Evolutionary conservation across 164 flowering plant genomes (phyloP).

Genomic region (Vitis labrusca): DNA sequence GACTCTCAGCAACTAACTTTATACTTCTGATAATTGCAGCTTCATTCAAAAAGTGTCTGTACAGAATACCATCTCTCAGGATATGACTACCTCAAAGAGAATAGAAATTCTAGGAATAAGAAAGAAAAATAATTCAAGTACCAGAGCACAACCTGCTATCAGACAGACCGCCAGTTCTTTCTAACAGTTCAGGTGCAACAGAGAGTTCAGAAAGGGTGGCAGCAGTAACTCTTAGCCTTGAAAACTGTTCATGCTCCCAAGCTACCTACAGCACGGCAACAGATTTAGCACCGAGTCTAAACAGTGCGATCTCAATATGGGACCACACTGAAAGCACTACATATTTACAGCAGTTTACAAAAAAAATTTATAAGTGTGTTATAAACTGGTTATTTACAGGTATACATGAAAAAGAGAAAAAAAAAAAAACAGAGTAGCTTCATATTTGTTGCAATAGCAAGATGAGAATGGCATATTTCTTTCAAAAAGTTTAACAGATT

Average conservation of each 20-base stretch:
- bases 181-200: constrained; percentile 72
- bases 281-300: constrained; percentile 18
- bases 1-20: constrained; percentile 91
- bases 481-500: no score
- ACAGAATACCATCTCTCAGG: constrained; percentile 17
- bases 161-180: constrained; percentile 73
- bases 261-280: constrained; percentile 78
- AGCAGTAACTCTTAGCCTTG: constrained; percentile 88
- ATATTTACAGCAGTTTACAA: not conserved
- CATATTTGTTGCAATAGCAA: no score
- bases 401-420: not conserved
- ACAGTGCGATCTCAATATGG: not conserved
- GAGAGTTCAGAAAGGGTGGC: constrained; percentile 86
- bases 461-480: no score
- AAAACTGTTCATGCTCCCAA: constrained; percentile 99
- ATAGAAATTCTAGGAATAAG: constrained; percentile 2
- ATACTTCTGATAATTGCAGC: constrained; percentile 58
- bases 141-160: constrained; percentile 66
- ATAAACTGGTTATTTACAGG: not conserved
- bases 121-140: not conserved
- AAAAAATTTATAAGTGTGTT: no score
- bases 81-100: constrained; percentile 7
- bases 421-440: no score
- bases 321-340: not conserved
- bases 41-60: constrained; percentile 66